Evolutionary conservation across 257 asterid species (phyloP).

Genomic region (Salvia hispanica): DNA sequence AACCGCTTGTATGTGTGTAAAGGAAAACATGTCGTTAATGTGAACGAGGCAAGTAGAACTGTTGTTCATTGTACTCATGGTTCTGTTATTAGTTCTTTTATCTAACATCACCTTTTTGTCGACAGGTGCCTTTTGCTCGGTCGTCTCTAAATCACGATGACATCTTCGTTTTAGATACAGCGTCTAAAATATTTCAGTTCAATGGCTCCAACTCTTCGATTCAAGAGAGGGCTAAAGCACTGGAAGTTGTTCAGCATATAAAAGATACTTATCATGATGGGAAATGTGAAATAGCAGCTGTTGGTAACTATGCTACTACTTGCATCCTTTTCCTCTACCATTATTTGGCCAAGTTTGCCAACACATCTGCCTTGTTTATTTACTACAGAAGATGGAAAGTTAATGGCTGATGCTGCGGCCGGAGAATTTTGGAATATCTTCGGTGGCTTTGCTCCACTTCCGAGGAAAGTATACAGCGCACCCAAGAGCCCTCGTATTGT

Average conservation of each 20-base stretch:
- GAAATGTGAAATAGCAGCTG: conserved; percentile 75
- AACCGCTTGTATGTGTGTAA: conserved; percentile 72
- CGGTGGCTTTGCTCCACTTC: conserved; percentile 96
- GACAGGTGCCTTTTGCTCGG: conserved; percentile 72
- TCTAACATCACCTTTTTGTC: conserved; percentile 18
- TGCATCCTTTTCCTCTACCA: conserved; percentile 17
- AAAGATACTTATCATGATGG: conserved; percentile 81
- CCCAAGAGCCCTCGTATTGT: conserved; percentile 24
- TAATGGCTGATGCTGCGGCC: conserved; percentile 78
- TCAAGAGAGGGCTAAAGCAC: conserved; percentile 91
- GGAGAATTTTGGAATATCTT: conserved; percentile 93
- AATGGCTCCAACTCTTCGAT: conserved; percentile 77
- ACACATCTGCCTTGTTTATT: conserved; percentile 31
- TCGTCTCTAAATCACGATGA: conserved; percentile 82
- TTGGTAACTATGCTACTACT: conserved; percentile 50
- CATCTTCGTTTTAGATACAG: conserved; percentile 73
- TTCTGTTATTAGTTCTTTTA: not conserved
- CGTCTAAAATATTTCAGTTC: conserved; percentile 73
- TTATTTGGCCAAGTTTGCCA: conserved; percentile 16
- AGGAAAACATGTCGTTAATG: conserved; percentile 81
- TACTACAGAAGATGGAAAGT: conserved; percentile 76
- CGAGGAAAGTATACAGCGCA: conserved; percentile 49
- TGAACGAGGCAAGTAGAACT: conserved; percentile 64
- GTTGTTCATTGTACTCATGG: not conserved
- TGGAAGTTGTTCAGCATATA: conserved; percentile 86